Evolutionary conservation across 179 eudicot genomes (phyloP).

Genomic region (Heliamphora pulchella): DNA sequence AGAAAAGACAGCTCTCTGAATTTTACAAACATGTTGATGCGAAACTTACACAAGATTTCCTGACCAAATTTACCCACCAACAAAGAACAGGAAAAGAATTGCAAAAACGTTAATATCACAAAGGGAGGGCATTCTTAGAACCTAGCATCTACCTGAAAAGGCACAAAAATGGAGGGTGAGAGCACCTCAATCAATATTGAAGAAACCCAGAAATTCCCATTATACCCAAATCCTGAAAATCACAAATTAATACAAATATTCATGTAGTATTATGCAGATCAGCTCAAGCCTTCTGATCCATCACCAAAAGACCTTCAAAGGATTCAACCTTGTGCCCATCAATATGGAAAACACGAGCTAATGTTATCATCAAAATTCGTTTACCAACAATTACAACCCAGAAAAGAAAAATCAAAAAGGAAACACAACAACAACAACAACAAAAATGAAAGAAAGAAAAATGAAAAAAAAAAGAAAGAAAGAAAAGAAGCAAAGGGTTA

Average conservation of each 20-base stretch:
- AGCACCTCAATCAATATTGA: neutral
- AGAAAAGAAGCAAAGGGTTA: conserved; percentile 19
- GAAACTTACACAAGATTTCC: conserved; percentile 5
- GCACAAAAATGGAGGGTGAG: neutral
- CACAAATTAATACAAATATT: neutral
- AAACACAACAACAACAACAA: neutral
- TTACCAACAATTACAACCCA: neutral
- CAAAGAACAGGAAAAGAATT: neutral
- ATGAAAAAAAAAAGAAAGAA: neutral
- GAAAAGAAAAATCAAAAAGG: neutral
- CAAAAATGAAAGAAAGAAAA: neutral
- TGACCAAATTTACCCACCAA: neutral
- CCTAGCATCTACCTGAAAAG: neutral
- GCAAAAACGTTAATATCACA: neutral
- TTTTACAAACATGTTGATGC: neutral
- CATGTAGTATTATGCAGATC: conserved; percentile 4
- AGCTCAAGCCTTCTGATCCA: neutral
- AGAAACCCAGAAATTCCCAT: neutral
- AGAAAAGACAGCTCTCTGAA: too few species aligned
- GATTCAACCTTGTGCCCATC: conserved; percentile 6
- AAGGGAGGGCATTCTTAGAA: neutral
- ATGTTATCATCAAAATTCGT: neutral
- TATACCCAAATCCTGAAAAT: neutral
- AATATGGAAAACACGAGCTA: neutral
- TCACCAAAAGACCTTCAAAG: neutral